These are phyloP conservation scores for Ceratocystis lukuohia DNA, from an alignment of 2,329 filamentous ascomycete genomes.

Conservation along the genomic window DNA sequence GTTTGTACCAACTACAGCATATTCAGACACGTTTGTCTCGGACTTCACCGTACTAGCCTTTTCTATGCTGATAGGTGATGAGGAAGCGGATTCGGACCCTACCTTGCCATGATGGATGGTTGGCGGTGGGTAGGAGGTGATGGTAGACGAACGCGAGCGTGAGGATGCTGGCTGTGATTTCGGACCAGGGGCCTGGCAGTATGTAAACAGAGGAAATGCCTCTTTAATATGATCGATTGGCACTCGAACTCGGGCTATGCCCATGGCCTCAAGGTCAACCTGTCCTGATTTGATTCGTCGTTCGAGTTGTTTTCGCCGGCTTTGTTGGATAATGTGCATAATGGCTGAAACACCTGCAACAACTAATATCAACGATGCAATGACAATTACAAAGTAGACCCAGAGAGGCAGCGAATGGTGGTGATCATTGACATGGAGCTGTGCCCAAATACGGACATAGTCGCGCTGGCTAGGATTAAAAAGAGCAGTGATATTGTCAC, in stretches of 20 bases:
- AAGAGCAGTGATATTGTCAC: slow-evolving; percentile 39
- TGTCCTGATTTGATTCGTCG: slow-evolving; percentile 63
- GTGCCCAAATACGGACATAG: slow-evolving; percentile 48
- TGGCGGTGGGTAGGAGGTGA: neutral
- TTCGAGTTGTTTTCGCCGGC: slow-evolving; percentile 53
- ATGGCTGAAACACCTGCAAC: slow-evolving; percentile 52
- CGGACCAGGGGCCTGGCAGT: slow-evolving; percentile 43
- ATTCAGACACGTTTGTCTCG: neutral
- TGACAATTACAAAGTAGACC: slow-evolving; percentile 60
- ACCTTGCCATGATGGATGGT: slow-evolving; percentile 1
- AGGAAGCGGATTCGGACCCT: slow-evolving; percentile 10
- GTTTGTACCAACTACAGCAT: slow-evolving; percentile 34
- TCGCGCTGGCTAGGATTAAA: slow-evolving; percentile 44
- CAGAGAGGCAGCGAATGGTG: slow-evolving; percentile 57
- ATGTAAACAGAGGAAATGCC: slow-evolving; percentile 62
- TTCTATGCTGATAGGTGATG: slow-evolving; percentile 25
- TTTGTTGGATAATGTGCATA: slow-evolving; percentile 67
- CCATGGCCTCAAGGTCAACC: slow-evolving; percentile 72
- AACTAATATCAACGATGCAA: slow-evolving; percentile 56
- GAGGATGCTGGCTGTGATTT: slow-evolving; percentile 22
- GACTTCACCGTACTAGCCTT: slow-evolving; percentile 3
- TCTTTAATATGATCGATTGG: slow-evolving; percentile 56
- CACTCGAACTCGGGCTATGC: slow-evolving; percentile 69
- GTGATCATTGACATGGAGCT: slow-evolving; percentile 35
- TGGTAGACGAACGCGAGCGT: neutral